Evolutionary conservation across 768 basidiomycete species (phyloP).

Genomic region (Dentipellis sp.): DNA sequence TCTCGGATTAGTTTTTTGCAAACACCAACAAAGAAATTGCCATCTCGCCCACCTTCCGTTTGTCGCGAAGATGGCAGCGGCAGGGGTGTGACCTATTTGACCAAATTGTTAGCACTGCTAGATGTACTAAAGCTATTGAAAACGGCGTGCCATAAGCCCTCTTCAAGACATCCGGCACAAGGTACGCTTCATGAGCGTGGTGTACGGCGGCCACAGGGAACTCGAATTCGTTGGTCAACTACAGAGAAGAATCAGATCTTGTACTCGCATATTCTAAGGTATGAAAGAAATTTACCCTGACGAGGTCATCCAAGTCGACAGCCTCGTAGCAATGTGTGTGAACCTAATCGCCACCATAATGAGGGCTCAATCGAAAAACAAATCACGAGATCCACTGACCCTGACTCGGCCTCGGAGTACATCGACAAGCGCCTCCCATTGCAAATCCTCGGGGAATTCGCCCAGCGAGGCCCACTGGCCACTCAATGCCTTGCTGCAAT

Average conservation of each 20-base stretch:
- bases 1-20: too few relatives aligned
- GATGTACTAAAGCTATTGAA: background rate
- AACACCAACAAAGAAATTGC: too few relatives aligned
- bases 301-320: slow-evolving; percentile 47
- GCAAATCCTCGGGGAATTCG: slow-evolving; percentile 59
- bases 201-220: slow-evolving; percentile 79
- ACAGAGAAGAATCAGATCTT: slow-evolving; percentile 1
- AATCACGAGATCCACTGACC: slow-evolving; percentile 24
- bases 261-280: background rate
- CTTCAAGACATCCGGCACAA: slow-evolving; percentile 79
- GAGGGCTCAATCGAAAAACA: too few relatives aligned
- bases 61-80: slow-evolving; percentile 74
- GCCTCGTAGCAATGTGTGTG: slow-evolving; percentile 56
- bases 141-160: slow-evolving; percentile 37
- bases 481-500: slow-evolving; percentile 40
- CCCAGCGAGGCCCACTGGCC: slow-evolving; percentile 41
- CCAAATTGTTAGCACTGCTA: background rate
- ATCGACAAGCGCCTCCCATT: slow-evolving; percentile 76
- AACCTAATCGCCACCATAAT: slow-evolving; percentile 25
- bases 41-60: slow-evolving; percentile 48
- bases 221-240: slow-evolving; percentile 88
- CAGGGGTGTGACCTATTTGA: slow-evolving; percentile 43
- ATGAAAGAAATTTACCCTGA: slow-evolving; percentile 18
- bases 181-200: slow-evolving; percentile 83
- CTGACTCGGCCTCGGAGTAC: slow-evolving; percentile 73